These are phyloP conservation scores for Exophiala spinifera DNA, from an alignment of 2,329 filamentous ascomycete species.

Conservation along the genomic window DNA sequence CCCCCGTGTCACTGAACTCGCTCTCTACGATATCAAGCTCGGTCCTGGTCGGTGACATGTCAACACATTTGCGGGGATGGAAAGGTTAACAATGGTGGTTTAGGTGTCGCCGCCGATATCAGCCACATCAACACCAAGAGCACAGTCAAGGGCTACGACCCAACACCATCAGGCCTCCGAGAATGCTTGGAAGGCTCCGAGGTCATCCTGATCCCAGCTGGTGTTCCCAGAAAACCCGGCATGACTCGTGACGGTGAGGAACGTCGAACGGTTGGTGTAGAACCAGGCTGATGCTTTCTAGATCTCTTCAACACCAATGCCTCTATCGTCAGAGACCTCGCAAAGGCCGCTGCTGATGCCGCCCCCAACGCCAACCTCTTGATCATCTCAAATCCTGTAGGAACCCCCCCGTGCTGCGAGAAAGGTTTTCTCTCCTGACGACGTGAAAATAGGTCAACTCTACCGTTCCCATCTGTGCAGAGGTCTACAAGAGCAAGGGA, in stretches of 20 bases:
- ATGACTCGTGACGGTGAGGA: constrained; percentile 91
- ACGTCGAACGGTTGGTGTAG: constrained; percentile 4
- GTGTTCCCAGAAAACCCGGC: constrained; percentile 97
- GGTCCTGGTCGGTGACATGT: constrained; percentile 69
- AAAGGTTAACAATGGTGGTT: constrained; percentile 11
- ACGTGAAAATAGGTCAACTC: constrained; percentile 71
- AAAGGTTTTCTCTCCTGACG: not conserved
- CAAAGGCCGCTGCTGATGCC: constrained; percentile 87
- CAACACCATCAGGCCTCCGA: constrained; percentile 70
- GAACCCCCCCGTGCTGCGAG: constrained; percentile 26
- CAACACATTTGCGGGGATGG: constrained; percentile 3
- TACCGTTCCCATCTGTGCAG: constrained; percentile 93
- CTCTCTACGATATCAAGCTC: constrained; percentile 95
- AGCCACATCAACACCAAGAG: constrained; percentile 99
- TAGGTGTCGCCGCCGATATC: constrained; percentile 96
- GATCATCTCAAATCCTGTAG: constrained; percentile 93
- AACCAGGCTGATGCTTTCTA: constrained; percentile 32
- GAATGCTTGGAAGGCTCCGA: constrained; percentile 81
- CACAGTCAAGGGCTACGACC: constrained; percentile 83
- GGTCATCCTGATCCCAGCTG: constrained; percentile 95
- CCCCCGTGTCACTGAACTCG: constrained; percentile 87
- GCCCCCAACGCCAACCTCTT: constrained; percentile 91
- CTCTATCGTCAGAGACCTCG: constrained; percentile 96
- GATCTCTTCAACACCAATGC: constrained; percentile 99
- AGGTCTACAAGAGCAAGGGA: constrained; percentile 91